A percentile compares a stretch with the other conserved stretches of the same genome.
phyloP scores from a whole-genome alignment of 495 filamentous ascomycete genomes.

The Annulohypoxylon stygium region DNA sequence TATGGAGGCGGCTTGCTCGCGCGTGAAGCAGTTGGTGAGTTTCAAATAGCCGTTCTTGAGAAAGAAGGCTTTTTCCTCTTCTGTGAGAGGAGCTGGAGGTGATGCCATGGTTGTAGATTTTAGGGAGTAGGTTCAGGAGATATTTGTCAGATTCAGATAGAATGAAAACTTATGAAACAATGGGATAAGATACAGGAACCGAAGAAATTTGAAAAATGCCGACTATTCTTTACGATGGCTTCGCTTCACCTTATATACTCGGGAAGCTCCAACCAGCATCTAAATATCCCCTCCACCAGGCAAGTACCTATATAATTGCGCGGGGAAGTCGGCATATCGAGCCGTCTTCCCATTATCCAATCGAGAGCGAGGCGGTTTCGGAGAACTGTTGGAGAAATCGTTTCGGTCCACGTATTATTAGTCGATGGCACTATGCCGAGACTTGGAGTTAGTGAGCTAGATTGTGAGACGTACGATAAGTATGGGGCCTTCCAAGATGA shows the following conservation, averaged over 20 bases:
- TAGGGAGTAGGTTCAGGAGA: background rate
- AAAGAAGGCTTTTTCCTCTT: conserved; percentile 74
- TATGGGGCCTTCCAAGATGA: background rate
- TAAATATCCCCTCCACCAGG: conserved; percentile 14
- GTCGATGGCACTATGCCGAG: conserved; percentile 23
- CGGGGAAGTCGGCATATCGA: conserved; percentile 41
- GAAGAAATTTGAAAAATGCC: background rate
- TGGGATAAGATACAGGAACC: background rate
- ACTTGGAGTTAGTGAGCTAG: conserved; percentile 12
- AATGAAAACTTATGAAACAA: background rate
- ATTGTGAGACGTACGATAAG: background rate
- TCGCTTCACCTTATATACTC: conserved; percentile 5
- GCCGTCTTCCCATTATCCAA: conserved; percentile 31
- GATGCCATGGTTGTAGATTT: conserved; percentile 43
- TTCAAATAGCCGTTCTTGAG: conserved; percentile 75
- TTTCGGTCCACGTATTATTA: conserved; percentile 5
- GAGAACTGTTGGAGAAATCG: conserved; percentile 31
- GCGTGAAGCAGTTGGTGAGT: conserved; percentile 70
- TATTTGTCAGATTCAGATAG: background rate
- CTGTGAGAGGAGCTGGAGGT: conserved; percentile 61
- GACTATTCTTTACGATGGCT: background rate
- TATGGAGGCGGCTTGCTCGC: conserved; percentile 68
- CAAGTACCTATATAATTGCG: conserved; percentile 28
- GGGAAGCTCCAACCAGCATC: conserved; percentile 1
- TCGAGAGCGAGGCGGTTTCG: conserved; percentile 33